These are phyloP conservation scores for Eragrostis nindensis DNA, from an alignment of 176 grass and related monocot genomes.

Conservation along the genomic window DNA sequence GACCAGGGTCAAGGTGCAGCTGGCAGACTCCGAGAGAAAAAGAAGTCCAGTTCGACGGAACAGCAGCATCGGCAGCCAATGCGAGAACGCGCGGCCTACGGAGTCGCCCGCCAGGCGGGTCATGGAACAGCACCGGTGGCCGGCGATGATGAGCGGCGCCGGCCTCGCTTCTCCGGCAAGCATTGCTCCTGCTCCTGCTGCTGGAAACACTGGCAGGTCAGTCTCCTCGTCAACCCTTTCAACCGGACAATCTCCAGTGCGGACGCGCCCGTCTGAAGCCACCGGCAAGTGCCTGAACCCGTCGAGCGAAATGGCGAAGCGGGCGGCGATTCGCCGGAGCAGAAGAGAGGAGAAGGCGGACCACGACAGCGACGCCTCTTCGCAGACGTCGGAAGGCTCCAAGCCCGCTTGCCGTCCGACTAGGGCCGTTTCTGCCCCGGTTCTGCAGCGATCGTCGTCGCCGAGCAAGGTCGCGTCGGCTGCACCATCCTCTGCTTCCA, in stretches of 20 bases:
- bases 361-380: slow-evolving; percentile 36
- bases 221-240: slow-evolving; percentile 21
- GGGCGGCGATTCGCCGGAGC: slow-evolving; percentile 26
- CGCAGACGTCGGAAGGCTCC: slow-evolving; percentile 36
- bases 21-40: slow-evolving; percentile 41
- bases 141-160: slow-evolving; percentile 43
- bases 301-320: slow-evolving; percentile 23
- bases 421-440: slow-evolving; percentile 14
- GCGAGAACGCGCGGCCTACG: slow-evolving; percentile 37
- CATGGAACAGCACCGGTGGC: slow-evolving; percentile 60
- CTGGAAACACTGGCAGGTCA: slow-evolving; percentile 31
- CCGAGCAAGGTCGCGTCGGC: slow-evolving; percentile 33
- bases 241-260: slow-evolving; percentile 22
- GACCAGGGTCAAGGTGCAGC: not conserved
- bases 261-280: slow-evolving; percentile 26
- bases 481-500: slow-evolving; percentile 22
- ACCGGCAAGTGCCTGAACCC: slow-evolving; percentile 26
- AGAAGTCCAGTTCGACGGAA: slow-evolving; percentile 58
- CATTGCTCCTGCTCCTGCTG: slow-evolving; percentile 23
- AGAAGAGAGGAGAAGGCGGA: slow-evolving; percentile 35
- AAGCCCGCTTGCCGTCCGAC: not conserved
- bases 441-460: slow-evolving; percentile 32
- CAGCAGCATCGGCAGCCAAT: slow-evolving; percentile 38
- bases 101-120: slow-evolving; percentile 16
- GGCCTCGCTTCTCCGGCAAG: not conserved